A percentile compares a stretch with the other conserved stretches of the same genome.
Conservation (phyloP, 257 asterid genomes). For the Nicotiana undulata region DNA sequence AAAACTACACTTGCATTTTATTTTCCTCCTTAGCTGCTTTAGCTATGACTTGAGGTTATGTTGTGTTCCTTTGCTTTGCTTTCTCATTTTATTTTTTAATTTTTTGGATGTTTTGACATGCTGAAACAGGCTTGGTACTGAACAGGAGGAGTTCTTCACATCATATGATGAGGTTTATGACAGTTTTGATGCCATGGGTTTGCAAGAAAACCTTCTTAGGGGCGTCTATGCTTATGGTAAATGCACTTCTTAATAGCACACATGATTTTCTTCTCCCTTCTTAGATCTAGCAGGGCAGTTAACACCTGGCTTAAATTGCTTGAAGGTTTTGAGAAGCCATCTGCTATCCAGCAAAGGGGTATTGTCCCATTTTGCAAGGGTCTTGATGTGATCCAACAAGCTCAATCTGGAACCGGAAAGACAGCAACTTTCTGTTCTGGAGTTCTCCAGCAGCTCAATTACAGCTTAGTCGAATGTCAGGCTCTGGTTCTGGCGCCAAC, state of each 20-base stretch:
- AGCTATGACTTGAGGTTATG: neutral
- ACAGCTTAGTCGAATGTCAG: slow-evolving; percentile 29
- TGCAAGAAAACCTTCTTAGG: slow-evolving; percentile 44
- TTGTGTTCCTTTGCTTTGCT: neutral
- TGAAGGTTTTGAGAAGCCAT: slow-evolving; percentile 48
- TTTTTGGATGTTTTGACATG: neutral
- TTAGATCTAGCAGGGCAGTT: neutral
- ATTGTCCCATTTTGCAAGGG: slow-evolving; percentile 48
- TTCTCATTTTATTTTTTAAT: neutral
- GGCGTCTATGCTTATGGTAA: slow-evolving; percentile 50
- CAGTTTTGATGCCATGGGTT: slow-evolving; percentile 42
- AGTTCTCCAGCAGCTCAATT: slow-evolving; percentile 41
- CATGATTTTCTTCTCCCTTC: neutral
- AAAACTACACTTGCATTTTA: neutral
- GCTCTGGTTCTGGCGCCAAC: slow-evolving; percentile 48
- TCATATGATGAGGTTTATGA: slow-evolving; percentile 39
- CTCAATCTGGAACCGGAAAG: slow-evolving; percentile 46
- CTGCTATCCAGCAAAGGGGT: slow-evolving; percentile 46
- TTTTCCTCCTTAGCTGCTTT: neutral
- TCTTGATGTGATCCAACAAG: slow-evolving; percentile 42
- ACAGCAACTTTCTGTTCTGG: slow-evolving; percentile 45
- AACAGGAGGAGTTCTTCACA: slow-evolving; percentile 36
- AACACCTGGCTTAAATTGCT: neutral
- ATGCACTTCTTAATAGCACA: neutral
- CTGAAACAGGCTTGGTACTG: slow-evolving; percentile 23